Evolutionary conservation across 495 filamentous ascomycete genomes (phyloP).

Genomic region (Saxophila tyrrhenica): DNA sequence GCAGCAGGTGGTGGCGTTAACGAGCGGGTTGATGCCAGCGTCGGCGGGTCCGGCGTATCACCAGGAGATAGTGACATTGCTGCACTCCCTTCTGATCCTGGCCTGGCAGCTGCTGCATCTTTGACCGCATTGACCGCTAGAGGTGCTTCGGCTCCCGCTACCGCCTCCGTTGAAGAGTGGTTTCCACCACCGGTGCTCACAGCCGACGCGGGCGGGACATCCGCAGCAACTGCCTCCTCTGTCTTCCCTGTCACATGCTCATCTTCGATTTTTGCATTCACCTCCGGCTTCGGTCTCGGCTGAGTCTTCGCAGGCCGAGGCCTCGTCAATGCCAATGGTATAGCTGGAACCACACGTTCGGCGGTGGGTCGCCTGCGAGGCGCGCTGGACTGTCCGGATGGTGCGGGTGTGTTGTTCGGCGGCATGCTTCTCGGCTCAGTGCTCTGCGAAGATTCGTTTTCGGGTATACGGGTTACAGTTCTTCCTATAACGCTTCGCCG

Average conservation of each 20-base stretch:
- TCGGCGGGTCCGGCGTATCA: background rate
- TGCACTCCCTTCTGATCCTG: background rate
- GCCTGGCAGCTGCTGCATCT: background rate
- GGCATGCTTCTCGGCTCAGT: constrained; percentile 10
- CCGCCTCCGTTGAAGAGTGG: background rate
- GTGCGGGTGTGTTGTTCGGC: constrained; percentile 1
- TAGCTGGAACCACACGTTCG: constrained; percentile 14
- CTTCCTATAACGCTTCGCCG: background rate
- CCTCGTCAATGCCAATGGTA: constrained; percentile 16
- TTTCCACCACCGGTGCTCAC: background rate
- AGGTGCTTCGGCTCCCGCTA: too few relatives aligned
- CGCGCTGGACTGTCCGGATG: background rate
- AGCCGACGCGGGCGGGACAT: background rate
- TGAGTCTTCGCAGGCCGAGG: background rate
- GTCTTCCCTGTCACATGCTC: background rate
- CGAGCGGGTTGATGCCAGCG: background rate
- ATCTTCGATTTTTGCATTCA: background rate
- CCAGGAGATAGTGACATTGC: background rate
- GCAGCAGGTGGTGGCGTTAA: background rate
- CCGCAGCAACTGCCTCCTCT: background rate
- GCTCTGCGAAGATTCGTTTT: background rate
- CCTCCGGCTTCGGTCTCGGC: background rate
- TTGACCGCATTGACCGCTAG: background rate
- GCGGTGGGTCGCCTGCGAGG: constrained; percentile 7
- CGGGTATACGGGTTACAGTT: background rate